Base-by-base conservation (phyloP, 106 monocot genomes). In the Platanthera guangdongensis region DNA sequence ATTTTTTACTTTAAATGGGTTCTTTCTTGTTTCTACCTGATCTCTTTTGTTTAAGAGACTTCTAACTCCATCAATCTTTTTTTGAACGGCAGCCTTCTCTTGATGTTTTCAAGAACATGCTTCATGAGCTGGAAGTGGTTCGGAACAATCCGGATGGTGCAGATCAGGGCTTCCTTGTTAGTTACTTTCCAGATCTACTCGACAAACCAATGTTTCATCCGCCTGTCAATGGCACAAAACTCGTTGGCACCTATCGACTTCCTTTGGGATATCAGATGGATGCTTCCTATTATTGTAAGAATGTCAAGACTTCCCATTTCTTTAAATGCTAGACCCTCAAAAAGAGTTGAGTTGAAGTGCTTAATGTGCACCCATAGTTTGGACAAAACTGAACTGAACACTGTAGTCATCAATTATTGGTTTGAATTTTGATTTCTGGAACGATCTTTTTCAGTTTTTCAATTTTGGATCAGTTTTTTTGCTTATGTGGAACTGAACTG, bases 211-310 rank as follows among this genome's bases (percentile, higher is more conserved):
- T 95, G 92, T 95, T 92, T 78, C 90, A 92, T 78, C 92, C 95
- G 7, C 92, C 95, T 11, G 60, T 63, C 30, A 92, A 92, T 73
- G 86, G 88, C 8, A 83, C 89, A 50, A 92, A 88, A 78, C 86
- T 95, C 21, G 81, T 90, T 4, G 95, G 95, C 22, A 80, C 83
- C 53, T 95, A 85, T 82, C 85, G 95, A 4, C 90, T 95, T 77
- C 92, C 95, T 77, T 76, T 95, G 57, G 95, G 95, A 22, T 95
- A 95, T 75, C 95, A 95, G 79, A 95, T 95, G 95, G 95, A 95
- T 83, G 95, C 92, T 76, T 95, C 95, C 59, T 95, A 95, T 83
- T 95, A 88, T 76, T 95, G 95, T 92, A 76, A 92, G 91, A 3
- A 51, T 51, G 49, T 0, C 49, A 8, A 18, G 2, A 9, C 32